Conservation (phyloP, 1,139 yeast species). For the Saccharomycopsis hybrid region DNA sequence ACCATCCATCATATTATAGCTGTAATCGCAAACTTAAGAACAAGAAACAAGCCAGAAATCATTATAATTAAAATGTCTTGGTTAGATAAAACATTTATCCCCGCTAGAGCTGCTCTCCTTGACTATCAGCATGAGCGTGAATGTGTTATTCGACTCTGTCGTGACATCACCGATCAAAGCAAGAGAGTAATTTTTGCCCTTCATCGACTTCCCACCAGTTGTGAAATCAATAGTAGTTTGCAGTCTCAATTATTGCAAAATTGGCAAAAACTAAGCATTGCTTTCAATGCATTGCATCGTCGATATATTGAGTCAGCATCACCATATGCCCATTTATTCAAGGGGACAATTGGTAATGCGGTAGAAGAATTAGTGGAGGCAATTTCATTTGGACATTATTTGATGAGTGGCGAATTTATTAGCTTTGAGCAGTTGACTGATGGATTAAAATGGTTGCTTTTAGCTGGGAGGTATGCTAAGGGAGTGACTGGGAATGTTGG, state of each 20-base stretch:
- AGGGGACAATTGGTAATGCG: neutral
- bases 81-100: no score
- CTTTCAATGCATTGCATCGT: neutral
- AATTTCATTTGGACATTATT: neutral
- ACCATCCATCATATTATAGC: no score
- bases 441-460: neutral
- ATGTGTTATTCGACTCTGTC: neutral
- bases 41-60: no score
- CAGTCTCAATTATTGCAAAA: neutral
- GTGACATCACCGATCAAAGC: slow-evolving; percentile 3
- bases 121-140: no score
- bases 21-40: no score
- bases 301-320: neutral
- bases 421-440: neutral
- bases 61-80: no score
- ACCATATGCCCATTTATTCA: neutral
- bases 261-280: neutral
- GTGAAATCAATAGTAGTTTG: neutral
- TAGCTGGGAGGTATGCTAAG: neutral
- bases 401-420: neutral
- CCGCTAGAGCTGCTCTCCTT: no score
- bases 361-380: slow-evolving; percentile 8
- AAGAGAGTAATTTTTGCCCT: slow-evolving; percentile 6
- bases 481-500: no score
- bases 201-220: neutral